A percentile compares a stretch with the other conserved stretches of the same genome.
These are phyloP conservation scores for Myxozyma kluyveri DNA, from an alignment of 805 yeast species.

Conservation along the genomic window DNA sequence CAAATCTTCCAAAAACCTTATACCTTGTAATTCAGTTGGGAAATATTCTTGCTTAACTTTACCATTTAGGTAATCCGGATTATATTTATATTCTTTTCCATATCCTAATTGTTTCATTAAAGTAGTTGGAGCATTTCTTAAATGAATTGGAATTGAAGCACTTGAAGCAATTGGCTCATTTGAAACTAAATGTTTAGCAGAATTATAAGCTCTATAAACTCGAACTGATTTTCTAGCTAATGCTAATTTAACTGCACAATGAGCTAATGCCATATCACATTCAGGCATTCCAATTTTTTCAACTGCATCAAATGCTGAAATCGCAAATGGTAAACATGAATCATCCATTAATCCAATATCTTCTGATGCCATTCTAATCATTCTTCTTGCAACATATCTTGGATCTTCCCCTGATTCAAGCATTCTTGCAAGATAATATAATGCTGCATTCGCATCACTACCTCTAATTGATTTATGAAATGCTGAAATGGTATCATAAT, in stretches of 20 bases:
- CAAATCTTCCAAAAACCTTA: slow-evolving; percentile 51
- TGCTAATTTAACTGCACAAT: slow-evolving; percentile 88
- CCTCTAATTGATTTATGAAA: slow-evolving; percentile 93
- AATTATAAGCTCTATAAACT: slow-evolving; percentile 75
- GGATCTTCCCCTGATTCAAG: slow-evolving; percentile 93
- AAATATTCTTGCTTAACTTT: slow-evolving; percentile 69
- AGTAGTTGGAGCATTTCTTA: slow-evolving; percentile 91
- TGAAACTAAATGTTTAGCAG: slow-evolving; percentile 57
- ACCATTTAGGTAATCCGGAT: slow-evolving; percentile 76
- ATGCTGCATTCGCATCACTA: slow-evolving; percentile 81
- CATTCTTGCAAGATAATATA: slow-evolving; percentile 86
- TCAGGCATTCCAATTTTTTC: slow-evolving; percentile 94
- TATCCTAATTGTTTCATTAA: slow-evolving; percentile 89
- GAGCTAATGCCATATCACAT: slow-evolving; percentile 83
- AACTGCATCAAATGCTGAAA: slow-evolving; percentile 79
- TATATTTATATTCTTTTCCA: slow-evolving; percentile 80
- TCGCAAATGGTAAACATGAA: slow-evolving; percentile 78
- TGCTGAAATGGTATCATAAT: slow-evolving; percentile 93
- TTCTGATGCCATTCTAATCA: slow-evolving; percentile 93
- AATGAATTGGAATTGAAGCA: slow-evolving; percentile 63
- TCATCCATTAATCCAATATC: slow-evolving; percentile 88
- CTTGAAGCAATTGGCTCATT: slow-evolving; percentile 56
- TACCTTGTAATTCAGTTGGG: slow-evolving; percentile 56
- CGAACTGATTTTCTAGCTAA: slow-evolving; percentile 81
- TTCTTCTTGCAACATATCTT: slow-evolving; percentile 77